Percentiles rank a stretch among this genome's conserved stretches.
phyloP scores from a whole-genome alignment of 768 basidiomycete genomes.

The Pulveroboletus ravenelii region DNA sequence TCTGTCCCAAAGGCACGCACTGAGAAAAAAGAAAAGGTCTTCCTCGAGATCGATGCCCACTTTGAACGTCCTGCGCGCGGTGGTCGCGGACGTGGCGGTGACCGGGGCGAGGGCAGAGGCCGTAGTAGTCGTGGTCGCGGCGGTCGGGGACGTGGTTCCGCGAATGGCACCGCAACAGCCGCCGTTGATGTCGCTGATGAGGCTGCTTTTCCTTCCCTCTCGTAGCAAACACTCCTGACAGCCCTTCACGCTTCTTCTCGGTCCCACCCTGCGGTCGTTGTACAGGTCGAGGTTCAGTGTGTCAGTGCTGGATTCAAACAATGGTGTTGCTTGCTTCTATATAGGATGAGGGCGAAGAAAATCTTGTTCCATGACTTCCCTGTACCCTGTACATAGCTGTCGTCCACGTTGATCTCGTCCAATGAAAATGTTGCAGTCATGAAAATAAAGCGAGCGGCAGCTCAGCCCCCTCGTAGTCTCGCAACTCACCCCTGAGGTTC shows the following conservation, averaged over 20 bases:
- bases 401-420: not conserved
- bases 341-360: constrained; percentile 16
- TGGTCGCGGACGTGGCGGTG: constrained; percentile 46
- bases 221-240: constrained; percentile 32
- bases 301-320: constrained; percentile 10
- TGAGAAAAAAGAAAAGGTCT: constrained; percentile 89
- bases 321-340: constrained; percentile 5
- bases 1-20: constrained; percentile 56
- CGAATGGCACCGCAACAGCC: constrained; percentile 35
- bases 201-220: constrained; percentile 85
- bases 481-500: not conserved
- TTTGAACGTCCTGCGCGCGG: constrained; percentile 80
- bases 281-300: constrained; percentile 11
- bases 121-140: constrained; percentile 42
- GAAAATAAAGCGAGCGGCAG: too few relatives aligned
- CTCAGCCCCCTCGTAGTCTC: too few relatives aligned
- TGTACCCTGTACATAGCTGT: not conserved
- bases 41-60: constrained; percentile 85
- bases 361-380: not conserved
- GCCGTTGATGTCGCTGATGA: constrained; percentile 75
- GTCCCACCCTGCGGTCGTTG: constrained; percentile 3
- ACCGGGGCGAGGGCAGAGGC: constrained; percentile 47
- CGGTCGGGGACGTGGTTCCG: constrained; percentile 41
- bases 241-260: constrained; percentile 1
- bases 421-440: not conserved